Evolutionary conservation across 1,284 basidiomycete species (phyloP).

Genomic region (Ustilago xerochloae): DNA sequence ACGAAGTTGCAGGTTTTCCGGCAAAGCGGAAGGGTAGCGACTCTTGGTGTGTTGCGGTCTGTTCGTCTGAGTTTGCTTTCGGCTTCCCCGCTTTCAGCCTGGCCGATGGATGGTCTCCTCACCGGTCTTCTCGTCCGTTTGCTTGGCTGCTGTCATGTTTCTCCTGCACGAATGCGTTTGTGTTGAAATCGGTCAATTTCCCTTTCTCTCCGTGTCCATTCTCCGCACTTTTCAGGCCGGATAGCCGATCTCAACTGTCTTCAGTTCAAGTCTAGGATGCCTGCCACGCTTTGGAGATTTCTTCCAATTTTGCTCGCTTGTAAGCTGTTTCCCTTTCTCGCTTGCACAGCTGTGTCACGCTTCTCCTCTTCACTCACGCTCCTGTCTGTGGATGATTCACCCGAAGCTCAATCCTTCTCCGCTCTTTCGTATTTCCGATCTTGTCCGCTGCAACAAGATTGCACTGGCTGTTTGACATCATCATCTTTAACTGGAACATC

Average conservation of each 20-base stretch:
- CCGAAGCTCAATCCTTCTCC: background rate
- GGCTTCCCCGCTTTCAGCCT: slow-evolving; percentile 3
- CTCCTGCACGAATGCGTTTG: too few relatives aligned
- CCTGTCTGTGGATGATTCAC: slow-evolving; percentile 11
- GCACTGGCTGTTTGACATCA: background rate
- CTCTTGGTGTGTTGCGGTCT: background rate
- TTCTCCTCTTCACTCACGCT: background rate
- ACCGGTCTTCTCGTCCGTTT: background rate
- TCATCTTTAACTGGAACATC: background rate
- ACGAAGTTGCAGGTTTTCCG: slow-evolving; percentile 5
- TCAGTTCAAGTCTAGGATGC: background rate
- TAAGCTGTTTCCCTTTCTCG: background rate
- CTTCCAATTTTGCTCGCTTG: slow-evolving; percentile 10
- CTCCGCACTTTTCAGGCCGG: background rate
- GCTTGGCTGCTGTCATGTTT: too few relatives aligned
- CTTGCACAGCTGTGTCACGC: background rate
- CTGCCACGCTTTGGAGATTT: background rate
- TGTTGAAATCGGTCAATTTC: slow-evolving; percentile 4
- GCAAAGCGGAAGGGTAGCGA: background rate
- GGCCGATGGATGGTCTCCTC: background rate
- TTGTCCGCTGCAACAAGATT: slow-evolving; percentile 6
- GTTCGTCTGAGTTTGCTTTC: background rate
- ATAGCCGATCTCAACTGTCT: background rate
- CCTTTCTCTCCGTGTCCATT: background rate
- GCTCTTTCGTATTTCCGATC: slow-evolving; percentile 17